Evolutionary conservation across 2,329 filamentous ascomycete species (phyloP), one percentile per base, ranked within the genome.

Genomic region (Lasiodiplodia sp.): DNA sequence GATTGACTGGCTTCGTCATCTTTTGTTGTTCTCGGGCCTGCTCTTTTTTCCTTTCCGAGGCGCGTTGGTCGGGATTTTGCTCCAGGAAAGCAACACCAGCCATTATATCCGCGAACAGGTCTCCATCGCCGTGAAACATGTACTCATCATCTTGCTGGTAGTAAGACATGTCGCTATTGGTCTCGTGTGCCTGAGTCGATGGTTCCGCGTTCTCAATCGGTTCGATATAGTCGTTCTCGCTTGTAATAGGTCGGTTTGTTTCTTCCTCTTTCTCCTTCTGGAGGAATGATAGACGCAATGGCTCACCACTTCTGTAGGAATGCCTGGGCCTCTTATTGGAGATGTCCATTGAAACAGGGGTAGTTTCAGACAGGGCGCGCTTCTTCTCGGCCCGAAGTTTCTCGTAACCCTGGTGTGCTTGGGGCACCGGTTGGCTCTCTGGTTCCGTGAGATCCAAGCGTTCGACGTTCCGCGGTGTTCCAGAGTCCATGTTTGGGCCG

Each of bases 261-360:
- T 38, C 40, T 60, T 38, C 52, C 55, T 67, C 53, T 21, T 34
- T 49, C 44, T 51, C 53, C n/a, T 14, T 37, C 44, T 44, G 65
- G 8, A 67, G 21, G 21, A 67, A 60, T 49, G 55, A 67, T 67
- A 67, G 40, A 31, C 56, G 65, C 55, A 28, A 38, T 52, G 56
- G 47, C 38, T 58, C 47, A 52, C 56, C 55, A 58, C 56, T 60
- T 57, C 40, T 56, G 55, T 60, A 67, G 55, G 65, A 58, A 47
- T 51, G 44, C 49, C 49, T 67, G 38, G 65, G 44, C 58, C 56
- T 67, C 65, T 67, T 67, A 58, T 58, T 57, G 53, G 55, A 51
- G 44, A 58, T 51, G 31, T 8, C 8, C 55, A 31, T 11, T 67
- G 65, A 67, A 67, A 67, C 65, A 67, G 65, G 65, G 56, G 65